Conservation (phyloP, 2,329 filamentous ascomycete species). For the Penicillium fuscoglaucum region DNA sequence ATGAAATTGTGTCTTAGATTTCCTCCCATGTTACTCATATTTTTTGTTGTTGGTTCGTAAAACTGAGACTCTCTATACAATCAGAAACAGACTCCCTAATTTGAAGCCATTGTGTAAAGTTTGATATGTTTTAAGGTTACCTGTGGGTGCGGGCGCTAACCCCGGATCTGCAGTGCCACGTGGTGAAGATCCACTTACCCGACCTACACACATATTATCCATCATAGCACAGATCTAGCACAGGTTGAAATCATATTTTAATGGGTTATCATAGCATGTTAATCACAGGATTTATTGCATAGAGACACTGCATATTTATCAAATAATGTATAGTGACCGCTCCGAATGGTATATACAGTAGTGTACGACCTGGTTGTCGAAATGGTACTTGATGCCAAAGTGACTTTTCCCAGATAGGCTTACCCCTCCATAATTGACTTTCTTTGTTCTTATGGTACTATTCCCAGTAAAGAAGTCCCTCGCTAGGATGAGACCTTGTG, state of each 20-base stretch:
- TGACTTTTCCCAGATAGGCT: background rate
- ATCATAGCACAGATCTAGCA: background rate
- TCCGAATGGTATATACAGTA: background rate
- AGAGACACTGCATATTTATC: background rate
- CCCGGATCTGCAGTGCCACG: constrained; percentile 5
- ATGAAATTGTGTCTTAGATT: background rate
- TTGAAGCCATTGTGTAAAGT: background rate
- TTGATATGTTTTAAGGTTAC: constrained; percentile 1
- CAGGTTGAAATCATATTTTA: background rate
- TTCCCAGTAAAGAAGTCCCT: background rate
- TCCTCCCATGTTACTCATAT: background rate
- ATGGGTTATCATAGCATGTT: background rate
- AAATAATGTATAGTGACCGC: background rate
- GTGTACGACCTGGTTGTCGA: background rate
- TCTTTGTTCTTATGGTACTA: background rate
- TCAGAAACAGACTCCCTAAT: no score
- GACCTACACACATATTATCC: no score
- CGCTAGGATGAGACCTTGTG: background rate
- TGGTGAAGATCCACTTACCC: background rate
- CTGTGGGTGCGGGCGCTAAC: background rate
- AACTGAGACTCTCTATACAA: background rate
- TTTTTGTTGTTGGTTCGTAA: no score
- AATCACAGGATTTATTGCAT: background rate
- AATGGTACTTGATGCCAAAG: background rate
- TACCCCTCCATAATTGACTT: background rate